A percentile compares a stretch with the other conserved stretches of the same genome.
phyloP scores from a whole-genome alignment of 2,329 filamentous ascomycete genomes.

The Kalmusia sp. region DNA sequence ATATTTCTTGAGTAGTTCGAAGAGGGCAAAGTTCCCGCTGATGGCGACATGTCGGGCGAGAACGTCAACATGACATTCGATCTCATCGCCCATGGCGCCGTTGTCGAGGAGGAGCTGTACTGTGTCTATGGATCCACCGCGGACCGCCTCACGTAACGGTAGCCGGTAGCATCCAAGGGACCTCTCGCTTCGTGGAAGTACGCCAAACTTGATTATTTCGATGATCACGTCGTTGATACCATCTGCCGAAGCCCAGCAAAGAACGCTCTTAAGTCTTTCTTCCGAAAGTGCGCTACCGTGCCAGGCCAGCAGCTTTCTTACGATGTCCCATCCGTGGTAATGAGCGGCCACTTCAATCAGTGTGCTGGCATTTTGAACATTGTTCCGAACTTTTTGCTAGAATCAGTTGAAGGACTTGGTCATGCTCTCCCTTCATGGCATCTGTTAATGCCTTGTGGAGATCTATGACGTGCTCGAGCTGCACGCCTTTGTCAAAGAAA shows the following conservation, averaged over 20 bases:
- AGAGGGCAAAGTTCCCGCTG: conserved; percentile 1
- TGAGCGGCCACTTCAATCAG: not conserved
- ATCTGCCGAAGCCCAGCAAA: conserved; percentile 8
- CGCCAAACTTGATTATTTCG: not conserved
- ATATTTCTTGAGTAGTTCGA: not conserved
- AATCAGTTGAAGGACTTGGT: not conserved
- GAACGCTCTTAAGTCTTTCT: not conserved
- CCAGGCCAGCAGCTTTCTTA: not conserved
- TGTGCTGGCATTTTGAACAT: not conserved
- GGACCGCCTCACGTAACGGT: conserved; percentile 10
- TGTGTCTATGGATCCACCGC: conserved; percentile 6
- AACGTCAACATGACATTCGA: not conserved
- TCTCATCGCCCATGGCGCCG: not conserved
- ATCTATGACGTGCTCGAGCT: not conserved
- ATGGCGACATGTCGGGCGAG: conserved; percentile 4
- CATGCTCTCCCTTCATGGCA: not conserved
- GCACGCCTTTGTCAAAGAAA: not conserved
- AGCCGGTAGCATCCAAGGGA: not conserved
- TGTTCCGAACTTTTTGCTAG: not conserved
- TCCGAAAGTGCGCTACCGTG: not conserved
- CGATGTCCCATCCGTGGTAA: conserved; percentile 1
- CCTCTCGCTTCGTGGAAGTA: not conserved
- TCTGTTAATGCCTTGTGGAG: not conserved
- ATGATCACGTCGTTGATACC: conserved; percentile 2
- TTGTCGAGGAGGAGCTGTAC: conserved; percentile 4